Conservation (phyloP, 345 rosid genomes). For the Syzygium aromaticum region DNA sequence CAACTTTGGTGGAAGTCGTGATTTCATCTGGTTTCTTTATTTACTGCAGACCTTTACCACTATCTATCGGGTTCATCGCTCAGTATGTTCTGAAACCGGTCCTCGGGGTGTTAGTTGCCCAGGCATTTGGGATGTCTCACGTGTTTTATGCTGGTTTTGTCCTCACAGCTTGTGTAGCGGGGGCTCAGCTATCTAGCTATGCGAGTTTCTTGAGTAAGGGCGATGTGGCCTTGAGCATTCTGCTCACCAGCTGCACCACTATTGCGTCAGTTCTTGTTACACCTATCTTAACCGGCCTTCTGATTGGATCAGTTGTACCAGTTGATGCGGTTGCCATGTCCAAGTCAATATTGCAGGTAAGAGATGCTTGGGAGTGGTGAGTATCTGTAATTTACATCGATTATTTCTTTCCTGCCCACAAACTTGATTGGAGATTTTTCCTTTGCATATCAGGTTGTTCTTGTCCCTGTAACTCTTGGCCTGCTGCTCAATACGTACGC, state of each 20-base stretch:
- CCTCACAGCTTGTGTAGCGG: constrained; percentile 83
- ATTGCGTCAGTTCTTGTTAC: constrained; percentile 70
- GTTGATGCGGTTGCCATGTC: constrained; percentile 97
- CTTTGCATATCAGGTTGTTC: constrained; percentile 57
- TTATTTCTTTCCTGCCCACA: not conserved
- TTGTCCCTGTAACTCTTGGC: constrained; percentile 79
- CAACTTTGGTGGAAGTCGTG: not conserved
- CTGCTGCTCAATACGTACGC: constrained; percentile 79
- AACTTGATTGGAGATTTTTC: not conserved
- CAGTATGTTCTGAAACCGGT: constrained; percentile 82
- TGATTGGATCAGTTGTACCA: constrained; percentile 89
- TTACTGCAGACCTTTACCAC: constrained; percentile 62
- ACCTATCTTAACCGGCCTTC: constrained; percentile 57
- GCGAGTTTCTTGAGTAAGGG: constrained; percentile 78
- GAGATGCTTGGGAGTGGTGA: not conserved
- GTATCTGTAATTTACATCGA: not conserved
- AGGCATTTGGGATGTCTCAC: constrained; percentile 61
- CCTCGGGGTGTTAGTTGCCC: constrained; percentile 73
- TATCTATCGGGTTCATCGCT: constrained; percentile 66
- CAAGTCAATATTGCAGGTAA: constrained; percentile 88
- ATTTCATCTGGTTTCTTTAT: not conserved
- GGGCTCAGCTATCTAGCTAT: constrained; percentile 87
- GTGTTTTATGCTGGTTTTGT: constrained; percentile 79
- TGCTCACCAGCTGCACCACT: constrained; percentile 76
- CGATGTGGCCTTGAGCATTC: constrained; percentile 91